These are phyloP conservation scores for Tuber calosporum DNA, from an alignment of 495 filamentous ascomycete genomes.

Conservation along the genomic window DNA sequence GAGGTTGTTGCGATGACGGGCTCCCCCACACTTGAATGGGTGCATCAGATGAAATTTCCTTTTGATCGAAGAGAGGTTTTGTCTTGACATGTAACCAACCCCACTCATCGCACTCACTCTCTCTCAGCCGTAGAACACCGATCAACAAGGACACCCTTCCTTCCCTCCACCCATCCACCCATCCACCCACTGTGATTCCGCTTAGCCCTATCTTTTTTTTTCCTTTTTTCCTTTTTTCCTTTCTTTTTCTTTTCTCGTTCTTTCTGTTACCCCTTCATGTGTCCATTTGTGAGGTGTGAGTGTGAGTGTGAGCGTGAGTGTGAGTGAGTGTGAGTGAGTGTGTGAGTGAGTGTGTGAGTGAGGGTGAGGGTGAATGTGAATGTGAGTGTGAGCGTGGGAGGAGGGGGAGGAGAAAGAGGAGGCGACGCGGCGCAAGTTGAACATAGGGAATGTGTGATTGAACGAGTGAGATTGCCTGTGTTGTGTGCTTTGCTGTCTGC, in stretches of 20 bases:
- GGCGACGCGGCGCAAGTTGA: no score
- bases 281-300: background rate
- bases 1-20: conserved; percentile 27
- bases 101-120: conserved; percentile 33
- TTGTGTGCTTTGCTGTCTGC: conserved; percentile 24
- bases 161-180: no score
- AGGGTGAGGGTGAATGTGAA: no score
- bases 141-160: conserved; percentile 27
- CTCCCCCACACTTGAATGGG: conserved; percentile 30
- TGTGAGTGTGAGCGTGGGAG: no score
- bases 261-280: background rate
- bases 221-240: background rate
- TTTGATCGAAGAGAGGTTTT: conserved; percentile 32
- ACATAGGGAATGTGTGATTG: background rate
- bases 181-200: conserved; percentile 19
- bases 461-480: conserved; percentile 6
- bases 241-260: no score
- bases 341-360: no score
- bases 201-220: conserved; percentile 19
- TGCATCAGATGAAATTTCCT: conserved; percentile 39
- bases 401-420: no score
- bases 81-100: conserved; percentile 31
- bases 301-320: background rate
- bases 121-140: conserved; percentile 36
- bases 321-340: background rate